phyloP scores from a whole-genome alignment of 768 basidiomycete genomes.

The Podaxis carcinomalis region DNA sequence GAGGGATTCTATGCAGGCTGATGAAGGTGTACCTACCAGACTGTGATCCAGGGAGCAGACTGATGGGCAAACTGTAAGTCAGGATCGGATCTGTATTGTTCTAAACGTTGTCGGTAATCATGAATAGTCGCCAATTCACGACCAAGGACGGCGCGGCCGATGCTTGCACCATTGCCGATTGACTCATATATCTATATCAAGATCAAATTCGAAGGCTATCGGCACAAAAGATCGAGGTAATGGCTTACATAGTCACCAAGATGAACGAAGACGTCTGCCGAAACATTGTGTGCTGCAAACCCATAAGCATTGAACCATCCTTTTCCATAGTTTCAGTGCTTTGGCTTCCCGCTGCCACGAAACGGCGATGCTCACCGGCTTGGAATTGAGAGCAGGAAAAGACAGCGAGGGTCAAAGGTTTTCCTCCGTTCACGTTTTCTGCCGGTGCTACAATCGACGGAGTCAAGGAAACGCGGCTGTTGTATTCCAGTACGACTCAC shows the following conservation, averaged over 20 bases:
- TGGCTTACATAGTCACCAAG: conserved; percentile 51
- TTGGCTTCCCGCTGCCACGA: neutral
- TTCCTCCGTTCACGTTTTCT: conserved; percentile 42
- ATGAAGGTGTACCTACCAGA: conserved; percentile 33
- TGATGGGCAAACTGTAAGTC: conserved; percentile 46
- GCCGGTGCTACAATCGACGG: conserved; percentile 34
- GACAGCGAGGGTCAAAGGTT: conserved; percentile 46
- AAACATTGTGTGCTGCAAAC: conserved; percentile 46
- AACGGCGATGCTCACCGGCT: conserved; percentile 27
- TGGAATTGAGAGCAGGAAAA: conserved; percentile 57
- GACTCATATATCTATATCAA: conserved; percentile 43
- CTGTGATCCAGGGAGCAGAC: conserved; percentile 50
- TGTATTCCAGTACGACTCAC: conserved; percentile 23
- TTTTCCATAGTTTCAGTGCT: conserved; percentile 12
- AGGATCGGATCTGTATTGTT: conserved; percentile 49
- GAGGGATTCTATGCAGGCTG: neutral
- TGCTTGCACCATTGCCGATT: conserved; percentile 26
- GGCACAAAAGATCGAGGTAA: neutral
- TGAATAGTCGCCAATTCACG: conserved; percentile 52
- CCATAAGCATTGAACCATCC: conserved; percentile 63
- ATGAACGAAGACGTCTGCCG: conserved; percentile 50
- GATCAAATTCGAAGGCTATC: neutral
- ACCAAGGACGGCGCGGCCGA: conserved; percentile 30
- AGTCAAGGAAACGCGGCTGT: neutral
- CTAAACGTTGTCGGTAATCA: conserved; percentile 49